Percentiles rank a stretch among this genome's conserved stretches.
phyloP scores from a whole-genome alignment of 2,329 filamentous ascomycete genomes.

The Fusarium hainanense region DNA sequence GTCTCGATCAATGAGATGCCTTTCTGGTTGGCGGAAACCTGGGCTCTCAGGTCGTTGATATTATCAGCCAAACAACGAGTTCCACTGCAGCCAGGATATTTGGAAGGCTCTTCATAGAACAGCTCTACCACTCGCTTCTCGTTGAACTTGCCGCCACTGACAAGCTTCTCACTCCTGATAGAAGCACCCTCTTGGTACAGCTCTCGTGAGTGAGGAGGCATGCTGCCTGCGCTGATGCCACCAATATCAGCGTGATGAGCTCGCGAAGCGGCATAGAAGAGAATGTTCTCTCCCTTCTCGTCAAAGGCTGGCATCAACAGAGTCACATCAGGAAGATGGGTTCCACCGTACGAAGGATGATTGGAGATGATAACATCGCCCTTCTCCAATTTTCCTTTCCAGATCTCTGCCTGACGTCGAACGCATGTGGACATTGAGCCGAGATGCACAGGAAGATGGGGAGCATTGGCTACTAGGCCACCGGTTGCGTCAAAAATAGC shows the following conservation, averaged over 20 bases:
- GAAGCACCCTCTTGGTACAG: conserved; percentile 72
- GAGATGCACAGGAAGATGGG: conserved; percentile 82
- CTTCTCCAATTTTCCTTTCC: conserved; percentile 79
- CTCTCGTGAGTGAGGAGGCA: conserved; percentile 79
- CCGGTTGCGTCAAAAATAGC: conserved; percentile 82
- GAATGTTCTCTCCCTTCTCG: conserved; percentile 70
- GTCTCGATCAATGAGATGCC: conserved; percentile 83
- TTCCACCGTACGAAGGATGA: conserved; percentile 85
- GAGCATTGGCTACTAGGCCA: conserved; percentile 81
- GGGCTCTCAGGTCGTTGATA: conserved; percentile 84
- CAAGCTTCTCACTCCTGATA: conserved; percentile 75
- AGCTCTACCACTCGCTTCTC: conserved; percentile 80
- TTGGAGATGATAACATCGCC: conserved; percentile 88
- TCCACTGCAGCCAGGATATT: conserved; percentile 80
- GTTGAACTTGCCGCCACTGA: conserved; percentile 80
- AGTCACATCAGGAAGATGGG: conserved; percentile 84
- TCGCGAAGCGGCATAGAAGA: conserved; percentile 84
- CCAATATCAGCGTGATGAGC: conserved; percentile 90
- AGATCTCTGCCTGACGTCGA: conserved; percentile 80
- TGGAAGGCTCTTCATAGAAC: conserved; percentile 77
- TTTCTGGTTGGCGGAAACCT: conserved; percentile 86
- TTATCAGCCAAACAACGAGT: conserved; percentile 84
- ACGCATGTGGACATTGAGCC: conserved; percentile 88
- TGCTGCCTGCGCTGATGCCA: conserved; percentile 81
- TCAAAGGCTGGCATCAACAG: conserved; percentile 84